Evolutionary conservation across 768 basidiomycete genomes (phyloP).

Genomic region (Leccinum ochraceum): DNA sequence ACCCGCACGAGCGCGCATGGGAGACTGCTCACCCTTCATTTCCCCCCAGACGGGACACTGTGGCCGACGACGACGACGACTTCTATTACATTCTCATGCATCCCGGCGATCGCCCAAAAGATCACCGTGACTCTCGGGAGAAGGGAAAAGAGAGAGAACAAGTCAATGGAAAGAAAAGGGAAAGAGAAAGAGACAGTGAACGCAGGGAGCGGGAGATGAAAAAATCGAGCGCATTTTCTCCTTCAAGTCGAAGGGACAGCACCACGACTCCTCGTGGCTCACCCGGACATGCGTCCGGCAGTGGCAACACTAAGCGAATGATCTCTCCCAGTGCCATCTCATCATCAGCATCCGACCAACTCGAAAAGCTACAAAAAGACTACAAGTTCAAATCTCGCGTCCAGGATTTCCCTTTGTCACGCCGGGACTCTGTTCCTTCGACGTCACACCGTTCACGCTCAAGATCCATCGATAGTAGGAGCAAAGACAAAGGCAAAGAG

Average conservation of each 20-base stretch:
- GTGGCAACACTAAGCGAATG: constrained; percentile 11
- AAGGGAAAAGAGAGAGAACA: constrained; percentile 7
- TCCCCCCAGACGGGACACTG: constrained; percentile 23
- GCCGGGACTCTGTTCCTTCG: constrained; percentile 11
- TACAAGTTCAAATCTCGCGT: neutral
- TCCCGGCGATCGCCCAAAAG: constrained; percentile 9
- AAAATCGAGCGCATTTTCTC: constrained; percentile 15
- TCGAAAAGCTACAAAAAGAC: constrained; percentile 26
- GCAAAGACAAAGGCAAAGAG: constrained; percentile 6
- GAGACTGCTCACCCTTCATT: constrained; percentile 26
- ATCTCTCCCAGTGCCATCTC: constrained; percentile 29
- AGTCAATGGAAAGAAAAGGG: neutral
- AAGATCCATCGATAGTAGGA: constrained; percentile 14
- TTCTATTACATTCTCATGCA: constrained; percentile 23
- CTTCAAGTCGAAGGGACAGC: constrained; percentile 22
- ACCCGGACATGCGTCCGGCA: constrained; percentile 13
- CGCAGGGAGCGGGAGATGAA: neutral
- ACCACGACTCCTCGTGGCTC: constrained; percentile 12
- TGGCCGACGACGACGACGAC: constrained; percentile 24
- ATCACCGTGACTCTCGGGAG: constrained; percentile 11
- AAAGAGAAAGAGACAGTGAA: neutral
- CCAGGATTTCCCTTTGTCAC: constrained; percentile 2
- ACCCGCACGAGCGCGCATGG: constrained; percentile 38
- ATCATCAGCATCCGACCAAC: constrained; percentile 24
- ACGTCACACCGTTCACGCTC: constrained; percentile 12